A percentile compares a stretch with the other conserved stretches of the same genome.
Conservation (phyloP, 768 basidiomycete species). For the Floccularia luteovirens region DNA sequence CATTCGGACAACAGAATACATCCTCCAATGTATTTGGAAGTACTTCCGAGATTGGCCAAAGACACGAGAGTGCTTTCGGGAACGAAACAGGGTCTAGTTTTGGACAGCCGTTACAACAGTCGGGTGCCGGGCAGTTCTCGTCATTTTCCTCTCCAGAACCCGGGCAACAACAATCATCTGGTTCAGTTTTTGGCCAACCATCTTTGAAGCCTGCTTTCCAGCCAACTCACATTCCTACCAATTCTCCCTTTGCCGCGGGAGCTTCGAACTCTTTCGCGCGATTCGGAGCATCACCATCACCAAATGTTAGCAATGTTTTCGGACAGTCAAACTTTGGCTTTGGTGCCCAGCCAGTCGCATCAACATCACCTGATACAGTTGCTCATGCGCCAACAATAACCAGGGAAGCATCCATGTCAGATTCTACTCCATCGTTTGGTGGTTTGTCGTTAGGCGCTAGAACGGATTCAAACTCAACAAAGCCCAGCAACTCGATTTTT, state of each 20-base stretch:
- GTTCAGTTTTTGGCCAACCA: slow-evolving; percentile 16
- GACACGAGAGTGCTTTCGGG: slow-evolving; percentile 3
- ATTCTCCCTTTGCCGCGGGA: slow-evolving; percentile 18
- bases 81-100: slow-evolving; percentile 15
- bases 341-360: slow-evolving; percentile 7
- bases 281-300: slow-evolving; percentile 8
- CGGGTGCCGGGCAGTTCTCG: slow-evolving; percentile 12
- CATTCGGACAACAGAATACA: neutral
- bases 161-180: slow-evolving; percentile 4
- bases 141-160: no score
- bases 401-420: slow-evolving; percentile 41
- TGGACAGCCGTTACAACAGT: slow-evolving; percentile 19
- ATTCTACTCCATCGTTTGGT: slow-evolving; percentile 29
- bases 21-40: neutral
- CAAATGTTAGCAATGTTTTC: slow-evolving; percentile 18
- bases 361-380: slow-evolving; percentile 8
- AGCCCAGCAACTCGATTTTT: slow-evolving; percentile 22
- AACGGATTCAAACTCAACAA: slow-evolving; percentile 14
- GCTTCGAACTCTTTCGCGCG: slow-evolving; percentile 10
- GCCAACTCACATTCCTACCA: slow-evolving; percentile 16
- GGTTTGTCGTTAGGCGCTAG: slow-evolving; percentile 26
- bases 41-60: slow-evolving; percentile 4
- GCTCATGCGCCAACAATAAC: slow-evolving; percentile 23
- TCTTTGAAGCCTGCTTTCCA: slow-evolving; percentile 9
- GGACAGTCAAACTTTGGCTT: slow-evolving; percentile 19